Conservation (phyloP, 768 basidiomycete species). For the Podaxis rugospora region DNA sequence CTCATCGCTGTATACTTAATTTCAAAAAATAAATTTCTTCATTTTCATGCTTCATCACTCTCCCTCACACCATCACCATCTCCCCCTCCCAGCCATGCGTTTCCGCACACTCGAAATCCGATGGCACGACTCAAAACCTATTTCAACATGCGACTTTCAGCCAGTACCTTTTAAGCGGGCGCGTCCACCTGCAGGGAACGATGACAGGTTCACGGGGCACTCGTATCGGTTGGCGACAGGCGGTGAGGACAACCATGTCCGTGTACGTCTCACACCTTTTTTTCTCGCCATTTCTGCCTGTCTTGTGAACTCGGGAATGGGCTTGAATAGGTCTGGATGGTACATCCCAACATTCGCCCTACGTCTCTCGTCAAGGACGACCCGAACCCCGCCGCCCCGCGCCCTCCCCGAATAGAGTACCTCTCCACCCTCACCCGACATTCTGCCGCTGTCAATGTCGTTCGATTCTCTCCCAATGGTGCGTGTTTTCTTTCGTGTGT, state of each 20-base stretch:
- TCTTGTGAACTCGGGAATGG: not conserved
- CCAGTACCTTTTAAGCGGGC: conserved; percentile 78
- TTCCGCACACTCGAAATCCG: conserved; percentile 90
- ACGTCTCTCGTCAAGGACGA: conserved; percentile 39
- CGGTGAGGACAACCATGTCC: conserved; percentile 95
- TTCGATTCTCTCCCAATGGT: conserved; percentile 95
- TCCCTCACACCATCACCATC: conserved; percentile 5
- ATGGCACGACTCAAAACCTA: conserved; percentile 95
- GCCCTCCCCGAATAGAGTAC: conserved; percentile 88
- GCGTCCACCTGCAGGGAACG: conserved; percentile 50
- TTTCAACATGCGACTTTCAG: conserved; percentile 97
- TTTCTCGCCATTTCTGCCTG: conserved; percentile 5
- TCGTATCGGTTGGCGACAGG: conserved; percentile 91
- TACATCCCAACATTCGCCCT: conserved; percentile 85
- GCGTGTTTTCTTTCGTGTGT: conserved; percentile 11
- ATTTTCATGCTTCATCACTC: not conserved
- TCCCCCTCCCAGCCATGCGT: conserved; percentile 49
- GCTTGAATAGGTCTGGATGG: conserved; percentile 80
- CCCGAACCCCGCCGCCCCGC: conserved; percentile 24
- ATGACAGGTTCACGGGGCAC: conserved; percentile 59
- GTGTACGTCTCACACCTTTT: conserved; percentile 53
- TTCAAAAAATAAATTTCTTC: not conserved
- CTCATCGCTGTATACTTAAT: not conserved
- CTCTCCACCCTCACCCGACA: conserved; percentile 91
- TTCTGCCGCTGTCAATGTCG: conserved; percentile 93